A percentile compares a stretch with the other conserved stretches of the same genome.
Conservation (phyloP, 2,329 filamentous ascomycete species). For the Aspergillus unguis region DNA sequence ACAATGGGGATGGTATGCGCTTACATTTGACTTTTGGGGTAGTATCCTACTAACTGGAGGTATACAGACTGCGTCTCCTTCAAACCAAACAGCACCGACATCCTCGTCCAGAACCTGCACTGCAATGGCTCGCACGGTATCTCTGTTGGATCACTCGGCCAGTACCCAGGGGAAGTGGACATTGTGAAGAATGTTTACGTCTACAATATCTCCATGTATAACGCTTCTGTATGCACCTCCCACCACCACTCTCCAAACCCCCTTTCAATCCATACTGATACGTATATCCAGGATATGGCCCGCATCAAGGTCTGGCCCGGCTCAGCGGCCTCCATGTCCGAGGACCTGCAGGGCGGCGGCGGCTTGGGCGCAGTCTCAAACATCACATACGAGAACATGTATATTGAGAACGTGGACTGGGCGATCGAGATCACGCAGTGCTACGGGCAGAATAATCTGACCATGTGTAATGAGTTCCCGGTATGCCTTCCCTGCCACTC, state of each 20-base stretch:
- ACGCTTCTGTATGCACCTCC: constrained; percentile 41
- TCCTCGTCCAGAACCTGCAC: constrained; percentile 63
- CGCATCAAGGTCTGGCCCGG: constrained; percentile 74
- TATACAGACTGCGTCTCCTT: constrained; percentile 64
- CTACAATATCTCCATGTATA: constrained; percentile 58
- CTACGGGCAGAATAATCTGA: constrained; percentile 61
- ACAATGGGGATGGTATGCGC: constrained; percentile 58
- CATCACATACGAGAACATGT: constrained; percentile 63
- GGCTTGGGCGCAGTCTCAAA: constrained; percentile 62
- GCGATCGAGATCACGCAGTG: constrained; percentile 65
- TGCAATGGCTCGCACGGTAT: constrained; percentile 72
- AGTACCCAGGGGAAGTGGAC: constrained; percentile 62
- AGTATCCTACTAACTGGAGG: neutral
- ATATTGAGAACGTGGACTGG: constrained; percentile 61
- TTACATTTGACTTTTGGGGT: neutral
- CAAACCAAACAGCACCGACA: constrained; percentile 69
- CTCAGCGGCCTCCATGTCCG: constrained; percentile 52
- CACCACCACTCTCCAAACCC: constrained; percentile 17
- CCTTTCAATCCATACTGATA: constrained; percentile 39
- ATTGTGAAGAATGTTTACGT: constrained; percentile 68
- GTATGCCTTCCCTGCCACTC: constrained; percentile 28
- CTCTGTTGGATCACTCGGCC: constrained; percentile 67
- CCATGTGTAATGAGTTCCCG: constrained; percentile 58
- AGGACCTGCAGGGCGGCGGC: constrained; percentile 64
- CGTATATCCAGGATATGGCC: constrained; percentile 54